These are phyloP conservation scores for Ajuga reptans DNA, from an alignment of 305 asterid species.

Conservation along the genomic window DNA sequence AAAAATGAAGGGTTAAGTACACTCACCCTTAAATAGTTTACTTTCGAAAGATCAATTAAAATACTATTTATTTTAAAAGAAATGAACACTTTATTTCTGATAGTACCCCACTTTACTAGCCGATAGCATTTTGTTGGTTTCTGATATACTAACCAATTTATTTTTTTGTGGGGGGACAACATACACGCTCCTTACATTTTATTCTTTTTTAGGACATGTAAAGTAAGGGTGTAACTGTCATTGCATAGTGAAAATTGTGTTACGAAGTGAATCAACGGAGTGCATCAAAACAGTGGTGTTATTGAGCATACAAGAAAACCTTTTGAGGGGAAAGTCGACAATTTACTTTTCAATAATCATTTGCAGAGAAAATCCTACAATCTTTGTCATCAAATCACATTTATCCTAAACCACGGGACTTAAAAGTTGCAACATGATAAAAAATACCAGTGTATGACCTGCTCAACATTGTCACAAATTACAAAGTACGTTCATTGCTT, in stretches of 20 bases:
- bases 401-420: neutral
- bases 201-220: neutral
- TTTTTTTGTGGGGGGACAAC: neutral
- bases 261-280: neutral
- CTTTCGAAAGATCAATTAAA: neutral
- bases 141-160: neutral
- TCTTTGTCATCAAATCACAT: neutral
- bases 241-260: neutral
- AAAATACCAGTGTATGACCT: slow-evolving; percentile 5
- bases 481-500: neutral
- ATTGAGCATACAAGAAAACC: neutral
- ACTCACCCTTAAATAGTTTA: neutral
- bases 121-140: neutral
- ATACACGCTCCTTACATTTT: neutral
- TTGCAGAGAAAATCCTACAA: neutral
- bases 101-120: neutral
- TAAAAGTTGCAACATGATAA: neutral
- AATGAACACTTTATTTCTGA: neutral
- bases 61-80: neutral
- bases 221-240: neutral
- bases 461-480: neutral
- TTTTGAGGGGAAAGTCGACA: neutral
- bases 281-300: neutral
- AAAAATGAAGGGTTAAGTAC: neutral
- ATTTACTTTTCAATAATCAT: neutral